Evolutionary conservation across 257 asterid species (phyloP).

Genomic region (Petunia axillaris): DNA sequence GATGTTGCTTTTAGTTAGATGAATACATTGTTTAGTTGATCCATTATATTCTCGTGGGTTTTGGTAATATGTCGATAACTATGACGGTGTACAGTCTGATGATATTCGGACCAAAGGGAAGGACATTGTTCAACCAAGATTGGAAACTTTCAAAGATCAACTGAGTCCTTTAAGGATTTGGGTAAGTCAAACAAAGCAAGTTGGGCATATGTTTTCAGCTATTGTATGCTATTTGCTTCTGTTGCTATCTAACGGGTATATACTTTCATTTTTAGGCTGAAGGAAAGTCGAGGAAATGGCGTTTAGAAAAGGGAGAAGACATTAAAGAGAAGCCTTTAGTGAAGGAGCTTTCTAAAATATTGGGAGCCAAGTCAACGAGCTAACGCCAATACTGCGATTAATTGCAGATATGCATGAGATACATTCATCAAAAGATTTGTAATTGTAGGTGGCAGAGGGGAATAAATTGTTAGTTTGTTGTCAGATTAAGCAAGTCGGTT

Average conservation of each 20-base stretch:
- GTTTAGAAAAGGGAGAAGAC: constrained; percentile 49
- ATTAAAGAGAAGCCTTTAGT: constrained; percentile 61
- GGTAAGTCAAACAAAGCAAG: constrained; percentile 44
- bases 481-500: not conserved
- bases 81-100: constrained; percentile 48
- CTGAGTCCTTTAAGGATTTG: constrained; percentile 66
- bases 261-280: constrained; percentile 51
- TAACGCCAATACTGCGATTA: constrained; percentile 26
- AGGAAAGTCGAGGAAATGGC: constrained; percentile 64
- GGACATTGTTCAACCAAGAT: constrained; percentile 61
- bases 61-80: not conserved
- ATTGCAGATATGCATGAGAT: not conserved
- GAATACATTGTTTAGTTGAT: not conserved
- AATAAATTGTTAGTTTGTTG: constrained; percentile 1
- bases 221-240: constrained; percentile 14
- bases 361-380: constrained; percentile 53
- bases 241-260: not conserved
- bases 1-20: not conserved
- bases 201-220: not conserved
- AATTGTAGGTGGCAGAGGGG: not conserved
- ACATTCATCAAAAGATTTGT: constrained; percentile 4
- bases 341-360: constrained; percentile 70
- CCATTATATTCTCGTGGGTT: not conserved
- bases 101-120: constrained; percentile 73
- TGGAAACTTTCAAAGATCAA: constrained; percentile 54